Evolutionary conservation across 2,329 filamentous ascomycete species (phyloP).

Genomic region (Colletotrichum tropicale): DNA sequence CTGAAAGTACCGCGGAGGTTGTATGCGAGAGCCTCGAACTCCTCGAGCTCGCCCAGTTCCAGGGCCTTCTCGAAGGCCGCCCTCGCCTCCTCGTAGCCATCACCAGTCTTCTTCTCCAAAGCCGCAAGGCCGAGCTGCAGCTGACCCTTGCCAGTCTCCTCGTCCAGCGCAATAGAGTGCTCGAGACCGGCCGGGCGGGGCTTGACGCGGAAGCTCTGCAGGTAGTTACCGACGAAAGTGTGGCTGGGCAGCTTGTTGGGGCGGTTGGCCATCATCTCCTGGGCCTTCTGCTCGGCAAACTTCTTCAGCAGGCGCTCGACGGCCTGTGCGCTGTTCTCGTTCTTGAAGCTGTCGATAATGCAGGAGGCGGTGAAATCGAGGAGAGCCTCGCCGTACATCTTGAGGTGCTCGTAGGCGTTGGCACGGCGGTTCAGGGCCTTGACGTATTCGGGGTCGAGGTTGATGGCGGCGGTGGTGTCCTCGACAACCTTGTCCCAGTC

Average conservation of each 20-base stretch:
- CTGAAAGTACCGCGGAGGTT: constrained; percentile 97
- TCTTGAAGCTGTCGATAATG: constrained; percentile 98
- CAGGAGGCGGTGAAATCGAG: constrained; percentile 98
- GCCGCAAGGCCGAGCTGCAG: constrained; percentile 82
- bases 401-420: constrained; percentile 93
- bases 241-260: constrained; percentile 88
- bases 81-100: constrained; percentile 90
- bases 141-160: constrained; percentile 83
- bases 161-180: constrained; percentile 76
- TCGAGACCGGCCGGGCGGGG: constrained; percentile 81
- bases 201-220: constrained; percentile 94
- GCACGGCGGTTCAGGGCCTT: constrained; percentile 97
- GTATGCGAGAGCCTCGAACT: constrained; percentile 88
- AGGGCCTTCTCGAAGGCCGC: constrained; percentile 87
- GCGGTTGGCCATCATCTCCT: constrained; percentile 86
- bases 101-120: constrained; percentile 84
- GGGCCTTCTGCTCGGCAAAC: constrained; percentile 93
- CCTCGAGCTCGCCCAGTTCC: constrained; percentile 78
- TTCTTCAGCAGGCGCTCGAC: constrained; percentile 96
- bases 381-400: constrained; percentile 90
- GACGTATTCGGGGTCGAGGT: constrained; percentile 92
- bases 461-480: constrained; percentile 93
- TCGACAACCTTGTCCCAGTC: constrained; percentile 97
- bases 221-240: constrained; percentile 97
- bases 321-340: constrained; percentile 83